A percentile compares a stretch with the other conserved stretches of the same genome.
Evolutionary conservation across 148 eudicot genomes (phyloP).

Genomic region (Rheum nobile): DNA sequence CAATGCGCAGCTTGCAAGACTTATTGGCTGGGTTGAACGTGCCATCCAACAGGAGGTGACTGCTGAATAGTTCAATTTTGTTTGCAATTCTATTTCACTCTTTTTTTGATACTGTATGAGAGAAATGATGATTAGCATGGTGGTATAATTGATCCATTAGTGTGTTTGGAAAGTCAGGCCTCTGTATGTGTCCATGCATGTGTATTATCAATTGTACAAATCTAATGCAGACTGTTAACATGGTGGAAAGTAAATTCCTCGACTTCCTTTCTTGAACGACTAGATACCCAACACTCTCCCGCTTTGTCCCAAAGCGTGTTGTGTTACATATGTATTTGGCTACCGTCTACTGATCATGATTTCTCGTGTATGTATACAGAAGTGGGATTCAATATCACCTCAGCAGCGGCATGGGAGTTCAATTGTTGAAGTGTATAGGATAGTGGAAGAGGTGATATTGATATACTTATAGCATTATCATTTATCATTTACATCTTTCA

Average conservation of each 20-base stretch:
- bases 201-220: background rate
- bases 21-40: slow-evolving; percentile 81
- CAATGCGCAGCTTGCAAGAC: slow-evolving; percentile 83
- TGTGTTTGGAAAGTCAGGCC: background rate
- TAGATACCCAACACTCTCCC: background rate
- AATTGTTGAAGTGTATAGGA: slow-evolving; percentile 95
- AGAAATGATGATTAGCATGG: background rate
- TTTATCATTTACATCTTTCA: slow-evolving; percentile 1
- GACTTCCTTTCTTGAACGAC: background rate
- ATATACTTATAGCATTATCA: slow-evolving; percentile 4
- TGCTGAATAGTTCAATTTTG: background rate
- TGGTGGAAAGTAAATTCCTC: background rate
- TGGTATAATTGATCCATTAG: slow-evolving; percentile 4
- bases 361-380: slow-evolving; percentile 25
- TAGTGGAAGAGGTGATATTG: slow-evolving; percentile 81
- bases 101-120: background rate
- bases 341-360: background rate
- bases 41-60: slow-evolving; percentile 96
- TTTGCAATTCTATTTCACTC: background rate
- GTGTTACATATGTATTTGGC: background rate
- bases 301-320: background rate
- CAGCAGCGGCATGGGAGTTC: slow-evolving; percentile 98
- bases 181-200: background rate
- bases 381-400: slow-evolving; percentile 81
- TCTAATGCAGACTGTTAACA: background rate